Base-by-base conservation (phyloP, 2,329 filamentous ascomycete genomes). In the Aspergillus floridensis region DNA sequence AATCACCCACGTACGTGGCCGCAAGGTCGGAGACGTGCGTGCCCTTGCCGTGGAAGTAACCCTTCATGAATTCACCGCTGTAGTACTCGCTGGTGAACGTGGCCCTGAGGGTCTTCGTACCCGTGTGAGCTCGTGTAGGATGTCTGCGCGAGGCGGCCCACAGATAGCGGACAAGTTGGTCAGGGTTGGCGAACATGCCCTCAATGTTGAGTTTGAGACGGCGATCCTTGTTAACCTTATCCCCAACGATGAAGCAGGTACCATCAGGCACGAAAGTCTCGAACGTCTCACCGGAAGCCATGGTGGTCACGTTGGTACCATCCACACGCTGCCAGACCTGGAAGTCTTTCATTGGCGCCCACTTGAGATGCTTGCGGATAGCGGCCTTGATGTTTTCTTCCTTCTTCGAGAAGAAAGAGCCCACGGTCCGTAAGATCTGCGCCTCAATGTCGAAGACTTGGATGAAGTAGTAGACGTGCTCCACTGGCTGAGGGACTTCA, bases 11-110 rank as follows among this genome's bases (percentile, higher is more conserved):
- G 70, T 88, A 88, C 24, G 79, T 80, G 56, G 84, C 80, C 50
- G 83, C 85, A 26, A 77, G 79, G 62, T 82, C 78, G 35, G 77
- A 77, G 64, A 86, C 82, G 63, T 81, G 77, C 26, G 78, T 81
- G 54, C 84, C 84, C 22, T 78, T 73, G 51, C 86, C 86, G 66
- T 87, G 84, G 59, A 76, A 79, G 53, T 78, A 77, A 24, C 78
- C 78, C 53, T 79, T 80, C 16, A 78, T 74, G 56, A 83, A 77
- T 5, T 80, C 76, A 55, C 85, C 85, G 53, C 78, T 79, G 73
- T 85, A 87, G 70, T 80, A 84, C 54, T 86, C 80, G 2, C 78
- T 78, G 6, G 80, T 82, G 63, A 85, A 84, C 55, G 81, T 80
- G 62, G 76, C 73, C 54, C 83, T 81, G 57, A 82, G 72, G 2